These are phyloP conservation scores for Mortierella sp. DNA, from an alignment of 371 early-diverging fungal species.

Conservation along the genomic window DNA sequence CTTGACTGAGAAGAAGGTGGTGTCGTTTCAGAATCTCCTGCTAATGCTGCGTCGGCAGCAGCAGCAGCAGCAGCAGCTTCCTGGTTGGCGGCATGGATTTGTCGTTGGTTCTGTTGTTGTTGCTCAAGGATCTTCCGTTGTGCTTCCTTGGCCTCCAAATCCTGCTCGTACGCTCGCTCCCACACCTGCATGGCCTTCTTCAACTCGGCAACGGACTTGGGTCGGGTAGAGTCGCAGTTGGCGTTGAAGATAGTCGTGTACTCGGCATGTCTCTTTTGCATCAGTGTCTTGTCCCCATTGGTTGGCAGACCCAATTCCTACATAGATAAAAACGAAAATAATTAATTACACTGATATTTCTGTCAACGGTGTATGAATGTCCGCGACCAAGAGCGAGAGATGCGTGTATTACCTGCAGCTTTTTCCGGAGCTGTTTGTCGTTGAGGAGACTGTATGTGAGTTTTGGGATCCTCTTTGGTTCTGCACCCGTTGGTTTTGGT, in stretches of 20 bases:
- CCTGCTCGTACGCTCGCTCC: conserved; percentile 58
- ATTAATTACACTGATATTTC: not conserved
- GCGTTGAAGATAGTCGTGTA: conserved; percentile 74
- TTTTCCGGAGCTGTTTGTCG: conserved; percentile 58
- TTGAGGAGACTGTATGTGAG: conserved; percentile 61
- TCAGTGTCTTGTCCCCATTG: conserved; percentile 66
- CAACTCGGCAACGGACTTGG: conserved; percentile 58
- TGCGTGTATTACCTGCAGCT: conserved; percentile 49
- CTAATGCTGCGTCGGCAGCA: conserved; percentile 22
- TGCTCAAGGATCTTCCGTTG: conserved; percentile 21
- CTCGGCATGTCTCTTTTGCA: conserved; percentile 72
- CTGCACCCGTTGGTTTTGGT: conserved; percentile 7
- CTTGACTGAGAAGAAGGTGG: conserved; percentile 39
- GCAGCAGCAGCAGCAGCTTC: conserved; percentile 9
- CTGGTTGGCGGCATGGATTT: not conserved
- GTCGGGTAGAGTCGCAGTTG: conserved; percentile 69
- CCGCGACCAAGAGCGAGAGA: not conserved
- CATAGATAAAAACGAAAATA: not conserved
- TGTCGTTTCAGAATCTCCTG: conserved; percentile 17
- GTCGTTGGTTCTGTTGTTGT: conserved; percentile 21
- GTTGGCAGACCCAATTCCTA: conserved; percentile 69
- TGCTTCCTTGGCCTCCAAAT: conserved; percentile 24
- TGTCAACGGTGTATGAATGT: no score
- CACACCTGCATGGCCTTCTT: conserved; percentile 60
- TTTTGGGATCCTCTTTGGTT: conserved; percentile 58